Conservation (phyloP, 176 grass and related monocot species). For the Oryza nivara region DNA sequence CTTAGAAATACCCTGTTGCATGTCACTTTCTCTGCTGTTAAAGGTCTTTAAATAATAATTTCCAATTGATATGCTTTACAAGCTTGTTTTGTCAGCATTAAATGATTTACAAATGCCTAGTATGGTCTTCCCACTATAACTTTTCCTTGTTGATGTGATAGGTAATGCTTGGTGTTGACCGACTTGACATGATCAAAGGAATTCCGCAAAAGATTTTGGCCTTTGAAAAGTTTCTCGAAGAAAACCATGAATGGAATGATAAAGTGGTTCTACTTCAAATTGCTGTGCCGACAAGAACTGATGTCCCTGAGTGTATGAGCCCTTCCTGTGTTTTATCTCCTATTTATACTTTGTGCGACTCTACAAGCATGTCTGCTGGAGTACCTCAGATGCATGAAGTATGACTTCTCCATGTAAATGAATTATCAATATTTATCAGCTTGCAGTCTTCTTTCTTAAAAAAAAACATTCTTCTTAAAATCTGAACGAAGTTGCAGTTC, state of each 20-base stretch:
- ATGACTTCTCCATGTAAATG: slow-evolving; percentile 5
- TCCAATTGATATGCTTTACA: not conserved
- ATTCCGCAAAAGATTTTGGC: slow-evolving; percentile 99
- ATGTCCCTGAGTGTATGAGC: slow-evolving; percentile 92
- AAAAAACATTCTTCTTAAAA: not conserved
- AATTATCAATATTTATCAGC: slow-evolving; percentile 12
- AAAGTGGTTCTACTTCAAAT: slow-evolving; percentile 97
- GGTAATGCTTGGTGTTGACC: slow-evolving; percentile 99
- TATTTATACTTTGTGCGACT: slow-evolving; percentile 18
- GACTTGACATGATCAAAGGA: slow-evolving; percentile 99
- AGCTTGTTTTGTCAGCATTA: not conserved
- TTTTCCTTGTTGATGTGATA: slow-evolving; percentile 47
- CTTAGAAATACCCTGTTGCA: not conserved
- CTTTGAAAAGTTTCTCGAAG: slow-evolving; percentile 99
- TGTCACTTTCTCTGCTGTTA: not conserved
- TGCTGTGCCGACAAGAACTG: slow-evolving; percentile 98
- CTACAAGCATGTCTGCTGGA: slow-evolving; percentile 2
- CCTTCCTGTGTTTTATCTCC: slow-evolving; percentile 23
- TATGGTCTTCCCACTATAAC: slow-evolving; percentile 13
- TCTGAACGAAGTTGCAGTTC: not conserved
- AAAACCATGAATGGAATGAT: slow-evolving; percentile 80
- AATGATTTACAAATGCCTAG: slow-evolving; percentile 5
- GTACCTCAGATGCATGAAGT: slow-evolving; percentile 10
- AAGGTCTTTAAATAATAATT: not conserved
- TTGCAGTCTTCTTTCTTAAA: not conserved